Conservation (phyloP, 495 filamentous ascomycete genomes). For the Immersiella caudata region DNA sequence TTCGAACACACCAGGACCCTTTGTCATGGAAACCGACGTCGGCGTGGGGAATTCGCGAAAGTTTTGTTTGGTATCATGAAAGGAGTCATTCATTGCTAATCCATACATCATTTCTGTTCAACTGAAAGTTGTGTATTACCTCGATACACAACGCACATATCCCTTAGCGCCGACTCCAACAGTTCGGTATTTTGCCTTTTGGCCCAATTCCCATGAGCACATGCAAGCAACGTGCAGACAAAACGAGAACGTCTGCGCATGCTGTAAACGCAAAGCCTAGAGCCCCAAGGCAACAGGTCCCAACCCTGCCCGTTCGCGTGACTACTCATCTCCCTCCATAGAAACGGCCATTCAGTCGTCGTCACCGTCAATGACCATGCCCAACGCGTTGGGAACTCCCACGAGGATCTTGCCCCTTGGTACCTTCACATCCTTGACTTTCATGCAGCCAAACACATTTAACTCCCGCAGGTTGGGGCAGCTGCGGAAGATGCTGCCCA, state of each 20-base stretch:
- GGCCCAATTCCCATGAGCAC: too few species aligned
- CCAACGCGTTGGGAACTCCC: conserved; percentile 69
- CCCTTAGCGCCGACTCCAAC: too few species aligned
- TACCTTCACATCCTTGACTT: conserved; percentile 68
- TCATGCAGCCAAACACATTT: conserved; percentile 84
- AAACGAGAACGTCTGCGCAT: too few species aligned
- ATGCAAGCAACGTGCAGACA: too few species aligned
- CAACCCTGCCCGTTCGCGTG: not conserved
- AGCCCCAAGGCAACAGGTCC: not conserved
- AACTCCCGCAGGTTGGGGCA: conserved; percentile 74
- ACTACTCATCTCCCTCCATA: not conserved
- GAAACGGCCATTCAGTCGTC: conserved; percentile 17
- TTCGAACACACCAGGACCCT: not conserved
- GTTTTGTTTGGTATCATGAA: not conserved
- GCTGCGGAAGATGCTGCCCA: conserved; percentile 70
- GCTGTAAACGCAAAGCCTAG: not conserved
- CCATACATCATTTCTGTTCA: not conserved
- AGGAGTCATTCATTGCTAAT: not conserved
- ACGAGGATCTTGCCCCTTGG: conserved; percentile 76
- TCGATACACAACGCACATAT: not conserved
- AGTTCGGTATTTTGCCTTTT: too few species aligned
- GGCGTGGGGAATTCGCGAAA: not conserved
- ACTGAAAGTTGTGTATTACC: not conserved
- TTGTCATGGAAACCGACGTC: not conserved
- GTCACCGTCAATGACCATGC: conserved; percentile 57